phyloP scores from a whole-genome alignment of 148 eudicot genomes.

The Vaccinium corymbosum region DNA sequence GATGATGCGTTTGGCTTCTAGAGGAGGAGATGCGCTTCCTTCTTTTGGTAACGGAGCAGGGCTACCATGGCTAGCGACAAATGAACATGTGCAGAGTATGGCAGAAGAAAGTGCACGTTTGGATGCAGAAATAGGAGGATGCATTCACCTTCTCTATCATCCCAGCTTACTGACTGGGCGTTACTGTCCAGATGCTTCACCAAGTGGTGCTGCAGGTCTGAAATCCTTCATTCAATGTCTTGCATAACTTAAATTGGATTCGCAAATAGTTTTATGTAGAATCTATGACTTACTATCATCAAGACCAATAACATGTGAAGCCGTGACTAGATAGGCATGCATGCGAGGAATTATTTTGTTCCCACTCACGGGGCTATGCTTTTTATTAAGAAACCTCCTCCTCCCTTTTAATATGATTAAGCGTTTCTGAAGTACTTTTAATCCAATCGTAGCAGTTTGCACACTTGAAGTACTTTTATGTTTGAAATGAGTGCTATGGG shows the following conservation, averaged over 20 bases:
- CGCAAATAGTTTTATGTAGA: neutral
- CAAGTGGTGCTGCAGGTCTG: conserved; percentile 90
- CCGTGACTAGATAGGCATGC: neutral
- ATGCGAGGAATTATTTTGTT: neutral
- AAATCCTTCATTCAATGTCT: neutral
- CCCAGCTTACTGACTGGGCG: conserved; percentile 90
- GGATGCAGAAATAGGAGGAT: conserved; percentile 85
- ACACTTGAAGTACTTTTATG: neutral
- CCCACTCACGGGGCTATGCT: neutral
- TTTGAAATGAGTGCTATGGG: neutral
- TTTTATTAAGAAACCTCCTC: neutral
- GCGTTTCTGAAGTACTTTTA: neutral
- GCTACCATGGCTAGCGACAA: conserved; percentile 83
- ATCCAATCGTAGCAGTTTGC: no score
- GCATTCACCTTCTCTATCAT: conserved; percentile 89
- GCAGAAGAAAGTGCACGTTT: conserved; percentile 79
- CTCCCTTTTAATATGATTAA: neutral
- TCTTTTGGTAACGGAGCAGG: conserved; percentile 91
- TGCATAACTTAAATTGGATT: neutral
- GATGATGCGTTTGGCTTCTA: conserved; percentile 87
- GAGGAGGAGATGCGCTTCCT: conserved; percentile 96
- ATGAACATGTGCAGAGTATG: conserved; percentile 56
- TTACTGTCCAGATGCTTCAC: conserved; percentile 98
- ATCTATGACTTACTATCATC: neutral
- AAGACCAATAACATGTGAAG: neutral